Conservation (phyloP, 352 stramenopile species). For the Blastocystis hominis region DNA sequence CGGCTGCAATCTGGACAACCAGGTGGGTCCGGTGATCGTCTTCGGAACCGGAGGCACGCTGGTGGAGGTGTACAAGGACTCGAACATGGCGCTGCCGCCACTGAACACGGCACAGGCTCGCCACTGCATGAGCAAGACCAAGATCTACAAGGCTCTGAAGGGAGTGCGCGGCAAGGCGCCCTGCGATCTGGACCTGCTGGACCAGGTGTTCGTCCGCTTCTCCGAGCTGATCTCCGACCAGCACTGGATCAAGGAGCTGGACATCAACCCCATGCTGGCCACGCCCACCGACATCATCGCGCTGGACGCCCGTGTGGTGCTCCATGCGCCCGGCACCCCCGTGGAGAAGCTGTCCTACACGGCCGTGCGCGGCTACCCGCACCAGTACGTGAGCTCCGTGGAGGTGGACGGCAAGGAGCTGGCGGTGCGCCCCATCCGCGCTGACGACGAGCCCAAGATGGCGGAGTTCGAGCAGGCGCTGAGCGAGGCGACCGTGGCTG, state of each 20-base stretch:
- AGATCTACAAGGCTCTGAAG: slow-evolving; percentile 56
- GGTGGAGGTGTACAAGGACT: slow-evolving; percentile 58
- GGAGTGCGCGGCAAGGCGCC: slow-evolving; percentile 23
- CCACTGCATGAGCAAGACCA: slow-evolving; percentile 48
- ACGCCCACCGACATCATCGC: slow-evolving; percentile 35
- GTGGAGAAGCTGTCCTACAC: slow-evolving; percentile 40
- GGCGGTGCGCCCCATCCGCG: slow-evolving; percentile 16
- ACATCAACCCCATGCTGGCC: slow-evolving; percentile 52
- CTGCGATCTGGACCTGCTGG: slow-evolving; percentile 35
- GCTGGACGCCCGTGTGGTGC: slow-evolving; percentile 50
- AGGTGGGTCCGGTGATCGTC: slow-evolving; percentile 57
- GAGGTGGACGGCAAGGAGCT: neutral
- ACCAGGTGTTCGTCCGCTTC: slow-evolving; percentile 56
- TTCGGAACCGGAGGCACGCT: slow-evolving; percentile 56
- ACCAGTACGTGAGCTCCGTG: slow-evolving; percentile 21
- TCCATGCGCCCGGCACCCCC: slow-evolving; percentile 15
- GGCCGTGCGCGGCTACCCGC: slow-evolving; percentile 5
- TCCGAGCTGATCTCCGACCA: slow-evolving; percentile 38
- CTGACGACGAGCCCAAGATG: slow-evolving; percentile 38
- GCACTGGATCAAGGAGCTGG: slow-evolving; percentile 51
- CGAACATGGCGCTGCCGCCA: slow-evolving; percentile 44
- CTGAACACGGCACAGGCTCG: slow-evolving; percentile 42
- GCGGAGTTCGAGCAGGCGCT: slow-evolving; percentile 6
- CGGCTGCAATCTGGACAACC: slow-evolving; percentile 33
- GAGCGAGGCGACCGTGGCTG: slow-evolving; percentile 4